Percentiles rank a stretch among this genome's conserved stretches.
Evolutionary conservation across 2,329 filamentous ascomycete genomes (phyloP).

Genomic region (Arthrobotrys megalospora): DNA sequence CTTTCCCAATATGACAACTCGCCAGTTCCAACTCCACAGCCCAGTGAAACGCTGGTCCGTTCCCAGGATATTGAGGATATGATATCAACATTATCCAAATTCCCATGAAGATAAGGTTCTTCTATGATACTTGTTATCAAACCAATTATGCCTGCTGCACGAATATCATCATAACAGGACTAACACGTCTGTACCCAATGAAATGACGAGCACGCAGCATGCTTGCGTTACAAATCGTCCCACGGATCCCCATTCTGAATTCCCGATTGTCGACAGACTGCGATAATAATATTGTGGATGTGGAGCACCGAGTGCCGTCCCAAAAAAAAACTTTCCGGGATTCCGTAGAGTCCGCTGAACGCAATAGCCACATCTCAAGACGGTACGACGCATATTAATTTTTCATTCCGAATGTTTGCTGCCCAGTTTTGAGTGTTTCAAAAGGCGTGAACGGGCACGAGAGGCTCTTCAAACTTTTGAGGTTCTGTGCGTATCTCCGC

Average conservation of each 20-base stretch:
- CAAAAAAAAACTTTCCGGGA: no score
- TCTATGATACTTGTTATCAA: no score
- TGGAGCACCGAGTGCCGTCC: no score
- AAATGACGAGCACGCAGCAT: conserved; percentile 9
- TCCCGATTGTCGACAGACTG: no score
- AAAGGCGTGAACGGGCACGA: conserved; percentile 1
- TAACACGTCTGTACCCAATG: conserved; percentile 1
- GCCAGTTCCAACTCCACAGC: conserved; percentile 9
- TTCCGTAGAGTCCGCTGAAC: not conserved
- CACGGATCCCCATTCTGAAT: not conserved
- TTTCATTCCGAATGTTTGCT: conserved; percentile 3
- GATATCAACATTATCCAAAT: not conserved
- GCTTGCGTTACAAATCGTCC: not conserved
- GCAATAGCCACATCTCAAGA: not conserved
- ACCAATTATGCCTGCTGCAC: no score
- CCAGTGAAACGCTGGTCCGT: conserved; percentile 11
- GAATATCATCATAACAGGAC: no score
- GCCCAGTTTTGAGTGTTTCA: conserved; percentile 11
- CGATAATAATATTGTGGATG: no score
- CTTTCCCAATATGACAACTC: conserved; percentile 33
- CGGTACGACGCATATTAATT: not conserved
- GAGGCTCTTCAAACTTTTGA: conserved; percentile 17
- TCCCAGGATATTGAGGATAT: conserved; percentile 2
- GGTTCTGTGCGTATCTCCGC: not conserved
- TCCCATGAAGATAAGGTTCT: not conserved